Percentiles rank a stretch among this genome's conserved stretches.
phyloP scores from a whole-genome alignment of 2,329 filamentous ascomycete species.

The Volutella citrinella region DNA sequence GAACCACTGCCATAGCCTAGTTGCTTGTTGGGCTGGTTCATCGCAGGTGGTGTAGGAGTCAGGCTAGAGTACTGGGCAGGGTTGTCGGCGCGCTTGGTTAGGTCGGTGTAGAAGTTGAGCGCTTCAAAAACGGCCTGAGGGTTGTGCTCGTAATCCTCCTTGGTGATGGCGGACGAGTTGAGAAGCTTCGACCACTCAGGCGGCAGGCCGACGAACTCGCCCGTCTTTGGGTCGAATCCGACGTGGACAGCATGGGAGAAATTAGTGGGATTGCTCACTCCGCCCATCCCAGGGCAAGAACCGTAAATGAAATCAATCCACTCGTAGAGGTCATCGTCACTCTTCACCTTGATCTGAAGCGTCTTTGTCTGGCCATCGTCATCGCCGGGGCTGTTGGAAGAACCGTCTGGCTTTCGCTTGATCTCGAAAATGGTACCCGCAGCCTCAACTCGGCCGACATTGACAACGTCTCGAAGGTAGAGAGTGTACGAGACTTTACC shows the following conservation, averaged over 20 bases:
- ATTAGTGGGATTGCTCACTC: constrained; percentile 97
- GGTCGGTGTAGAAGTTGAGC: constrained; percentile 81
- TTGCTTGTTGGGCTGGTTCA: constrained; percentile 58
- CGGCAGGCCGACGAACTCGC: constrained; percentile 90
- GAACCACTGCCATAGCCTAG: constrained; percentile 57
- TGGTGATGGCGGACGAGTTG: constrained; percentile 94
- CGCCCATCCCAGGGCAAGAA: constrained; percentile 94
- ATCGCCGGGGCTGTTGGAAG: constrained; percentile 69
- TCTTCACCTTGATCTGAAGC: constrained; percentile 89
- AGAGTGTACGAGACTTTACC: constrained; percentile 86
- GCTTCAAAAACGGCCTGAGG: constrained; percentile 82
- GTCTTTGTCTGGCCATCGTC: constrained; percentile 80
- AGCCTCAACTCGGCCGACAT: constrained; percentile 86
- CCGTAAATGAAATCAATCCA: constrained; percentile 99
- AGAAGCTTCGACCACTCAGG: constrained; percentile 96
- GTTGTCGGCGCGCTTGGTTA: constrained; percentile 72
- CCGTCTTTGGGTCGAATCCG: constrained; percentile 92
- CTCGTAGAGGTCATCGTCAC: constrained; percentile 94
- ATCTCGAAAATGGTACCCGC: constrained; percentile 94
- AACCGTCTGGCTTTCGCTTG: constrained; percentile 67
- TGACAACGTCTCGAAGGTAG: constrained; percentile 80
- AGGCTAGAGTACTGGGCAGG: constrained; percentile 66
- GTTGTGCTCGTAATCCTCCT: constrained; percentile 97
- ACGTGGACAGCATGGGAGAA: constrained; percentile 97
- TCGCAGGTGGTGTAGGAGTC: constrained; percentile 62